These are phyloP conservation scores for Ogataea methylovora DNA, from an alignment of 805 yeast genomes.

Conservation along the genomic window DNA sequence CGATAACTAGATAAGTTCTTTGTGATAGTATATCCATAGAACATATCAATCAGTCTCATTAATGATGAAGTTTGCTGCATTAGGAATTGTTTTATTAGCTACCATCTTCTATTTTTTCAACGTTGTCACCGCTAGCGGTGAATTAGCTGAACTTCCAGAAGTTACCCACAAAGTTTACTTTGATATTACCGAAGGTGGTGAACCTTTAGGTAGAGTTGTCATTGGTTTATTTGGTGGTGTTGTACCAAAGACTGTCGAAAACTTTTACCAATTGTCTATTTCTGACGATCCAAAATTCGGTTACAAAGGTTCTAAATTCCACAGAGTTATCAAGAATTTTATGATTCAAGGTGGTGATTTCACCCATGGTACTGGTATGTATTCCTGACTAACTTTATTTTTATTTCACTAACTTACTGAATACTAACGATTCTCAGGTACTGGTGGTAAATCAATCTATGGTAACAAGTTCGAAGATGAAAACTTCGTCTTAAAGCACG, in stretches of 20 bases:
- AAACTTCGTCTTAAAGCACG: conserved; percentile 60
- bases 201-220: conserved; percentile 70
- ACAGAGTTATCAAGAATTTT: conserved; percentile 62
- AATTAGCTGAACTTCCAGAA: conserved; percentile 35
- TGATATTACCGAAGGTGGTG: conserved; percentile 68
- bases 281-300: conserved; percentile 68
- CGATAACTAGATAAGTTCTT: too few species aligned
- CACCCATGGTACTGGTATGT: conserved; percentile 53
- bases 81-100: conserved; percentile 8
- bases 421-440: too few species aligned
- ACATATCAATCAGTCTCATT: too few species aligned
- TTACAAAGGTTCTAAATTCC: conserved; percentile 58
- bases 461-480: conserved; percentile 64
- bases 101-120: conserved; percentile 11
- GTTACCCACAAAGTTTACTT: conserved; percentile 79
- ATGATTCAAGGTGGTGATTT: conserved; percentile 83
- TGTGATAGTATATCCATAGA: too few species aligned
- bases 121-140: conserved; percentile 6
- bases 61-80: too few species aligned
- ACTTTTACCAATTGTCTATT: conserved; percentile 71
- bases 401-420: too few species aligned
- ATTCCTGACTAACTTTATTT: too few species aligned
- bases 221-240: conserved; percentile 83
- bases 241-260: conserved; percentile 84
- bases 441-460: conserved; percentile 70